A percentile compares a stretch with the other conserved stretches of the same genome.
phyloP scores from a whole-genome alignment of 2,329 filamentous ascomycete genomes.

The Nannizzia gypsea region DNA sequence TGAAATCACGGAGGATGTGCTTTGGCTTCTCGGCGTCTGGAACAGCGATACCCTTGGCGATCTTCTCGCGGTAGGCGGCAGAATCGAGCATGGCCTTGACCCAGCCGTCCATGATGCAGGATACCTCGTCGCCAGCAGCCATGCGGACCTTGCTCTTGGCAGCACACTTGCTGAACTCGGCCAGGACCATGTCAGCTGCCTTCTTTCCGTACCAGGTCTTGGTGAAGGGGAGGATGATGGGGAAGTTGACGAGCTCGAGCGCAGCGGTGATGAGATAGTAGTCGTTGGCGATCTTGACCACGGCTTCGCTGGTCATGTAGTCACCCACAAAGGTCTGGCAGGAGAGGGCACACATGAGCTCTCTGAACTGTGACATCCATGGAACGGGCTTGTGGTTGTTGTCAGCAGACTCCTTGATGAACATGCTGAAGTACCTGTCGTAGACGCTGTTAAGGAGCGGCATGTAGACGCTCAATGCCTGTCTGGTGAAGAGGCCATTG shows the following conservation, averaged over 20 bases:
- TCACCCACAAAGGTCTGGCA: slow-evolving; percentile 95
- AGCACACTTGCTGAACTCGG: slow-evolving; percentile 80
- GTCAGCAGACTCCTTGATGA: slow-evolving; percentile 62
- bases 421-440: slow-evolving; percentile 70
- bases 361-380: slow-evolving; percentile 86
- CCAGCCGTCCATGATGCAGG: slow-evolving; percentile 95
- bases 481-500: slow-evolving; percentile 85
- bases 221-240: slow-evolving; percentile 87
- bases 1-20: slow-evolving; percentile 73
- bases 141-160: slow-evolving; percentile 89
- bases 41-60: slow-evolving; percentile 58
- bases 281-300: slow-evolving; percentile 91
- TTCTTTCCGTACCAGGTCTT: slow-evolving; percentile 97
- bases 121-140: slow-evolving; percentile 71
- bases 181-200: slow-evolving; percentile 80
- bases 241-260: slow-evolving; percentile 95
- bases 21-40: slow-evolving; percentile 67
- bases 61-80: slow-evolving; percentile 64
- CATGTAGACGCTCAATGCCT: slow-evolving; percentile 76
- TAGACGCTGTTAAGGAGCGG: slow-evolving; percentile 90
- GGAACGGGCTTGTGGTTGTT: slow-evolving; percentile 62
- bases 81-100: slow-evolving; percentile 78
- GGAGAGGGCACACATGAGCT: slow-evolving; percentile 87
- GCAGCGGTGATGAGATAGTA: slow-evolving; percentile 95
- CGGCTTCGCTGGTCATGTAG: slow-evolving; percentile 79